Evolutionary conservation across 2,329 filamentous ascomycete genomes (phyloP).

Genomic region (Lasiodiplodia sp.): DNA sequence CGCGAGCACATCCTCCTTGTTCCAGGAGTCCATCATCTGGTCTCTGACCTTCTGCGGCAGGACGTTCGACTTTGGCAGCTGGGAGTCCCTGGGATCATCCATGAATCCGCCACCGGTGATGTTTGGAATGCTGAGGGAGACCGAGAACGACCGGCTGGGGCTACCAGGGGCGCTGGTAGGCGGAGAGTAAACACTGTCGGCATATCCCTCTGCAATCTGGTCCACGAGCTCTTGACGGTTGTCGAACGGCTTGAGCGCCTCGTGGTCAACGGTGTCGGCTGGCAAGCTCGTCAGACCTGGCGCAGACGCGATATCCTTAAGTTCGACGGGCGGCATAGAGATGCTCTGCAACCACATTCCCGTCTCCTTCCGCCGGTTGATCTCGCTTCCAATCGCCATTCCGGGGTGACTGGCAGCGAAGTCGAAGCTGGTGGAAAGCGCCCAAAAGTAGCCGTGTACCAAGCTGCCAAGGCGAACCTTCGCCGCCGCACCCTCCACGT

Average conservation of each 20-base stretch:
- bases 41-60: slow-evolving; percentile 74
- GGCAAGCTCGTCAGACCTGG: slow-evolving; percentile 38
- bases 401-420: slow-evolving; percentile 76
- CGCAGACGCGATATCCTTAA: slow-evolving; percentile 62
- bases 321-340: slow-evolving; percentile 70
- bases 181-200: slow-evolving; percentile 67
- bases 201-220: slow-evolving; percentile 75
- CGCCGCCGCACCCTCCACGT: slow-evolving; percentile 68
- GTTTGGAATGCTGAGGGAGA: slow-evolving; percentile 57
- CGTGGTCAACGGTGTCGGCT: slow-evolving; percentile 40
- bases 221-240: slow-evolving; percentile 75
- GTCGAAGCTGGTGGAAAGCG: slow-evolving; percentile 77
- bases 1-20: slow-evolving; percentile 74
- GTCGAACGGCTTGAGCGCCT: slow-evolving; percentile 73
- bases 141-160: slow-evolving; percentile 69
- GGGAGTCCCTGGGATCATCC: slow-evolving; percentile 16
- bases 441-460: slow-evolving; percentile 89
- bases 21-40: slow-evolving; percentile 82
- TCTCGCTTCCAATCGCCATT: slow-evolving; percentile 75
- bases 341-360: slow-evolving; percentile 82
- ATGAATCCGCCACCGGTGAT: background rate
- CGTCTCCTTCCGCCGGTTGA: slow-evolving; percentile 74
- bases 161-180: slow-evolving; percentile 74
- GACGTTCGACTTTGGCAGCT: slow-evolving; percentile 25
- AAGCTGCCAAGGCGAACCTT: slow-evolving; percentile 84